Evolutionary conservation across 2,329 filamentous ascomycete species (phyloP).

Genomic region (Neoarthrinium moseri): DNA sequence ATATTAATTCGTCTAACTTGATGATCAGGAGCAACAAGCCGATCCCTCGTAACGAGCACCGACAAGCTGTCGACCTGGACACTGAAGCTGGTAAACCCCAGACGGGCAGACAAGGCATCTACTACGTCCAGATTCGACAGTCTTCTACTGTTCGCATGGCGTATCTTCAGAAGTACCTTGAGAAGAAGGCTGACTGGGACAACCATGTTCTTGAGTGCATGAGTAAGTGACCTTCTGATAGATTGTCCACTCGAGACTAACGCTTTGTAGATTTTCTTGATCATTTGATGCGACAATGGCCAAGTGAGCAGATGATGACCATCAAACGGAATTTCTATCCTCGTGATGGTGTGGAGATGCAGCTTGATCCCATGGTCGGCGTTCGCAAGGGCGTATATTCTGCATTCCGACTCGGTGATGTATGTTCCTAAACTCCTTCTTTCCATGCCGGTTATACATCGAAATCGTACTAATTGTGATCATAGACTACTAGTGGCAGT

Average conservation of each 20-base stretch:
- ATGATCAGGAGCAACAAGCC: constrained; percentile 33
- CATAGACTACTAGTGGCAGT: constrained; percentile 4
- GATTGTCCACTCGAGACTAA: constrained; percentile 6
- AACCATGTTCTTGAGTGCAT: constrained; percentile 73
- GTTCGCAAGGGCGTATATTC: constrained; percentile 89
- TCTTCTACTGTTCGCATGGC: constrained; percentile 69
- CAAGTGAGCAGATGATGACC: constrained; percentile 62
- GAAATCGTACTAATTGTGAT: constrained; percentile 11
- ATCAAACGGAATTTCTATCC: constrained; percentile 86
- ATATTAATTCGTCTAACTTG: no score
- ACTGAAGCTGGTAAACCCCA: constrained; percentile 25
- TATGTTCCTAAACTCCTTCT: constrained; percentile 22
- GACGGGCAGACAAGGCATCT: constrained; percentile 36
- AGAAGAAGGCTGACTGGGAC: constrained; percentile 58
- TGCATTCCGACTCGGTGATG: constrained; percentile 73
- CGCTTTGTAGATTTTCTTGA: constrained; percentile 69
- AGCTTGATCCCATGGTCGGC: constrained; percentile 66
- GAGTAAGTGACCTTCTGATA: constrained; percentile 44
- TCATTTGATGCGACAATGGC: constrained; percentile 80
- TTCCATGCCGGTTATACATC: not conserved
- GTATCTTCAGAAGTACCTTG: constrained; percentile 65
- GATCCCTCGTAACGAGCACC: constrained; percentile 46
- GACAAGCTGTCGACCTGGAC: constrained; percentile 71
- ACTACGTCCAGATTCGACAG: constrained; percentile 60
- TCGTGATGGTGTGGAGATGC: constrained; percentile 41